phyloP scores from a whole-genome alignment of 148 eudicot species.

The Talinum fruticosum region DNA sequence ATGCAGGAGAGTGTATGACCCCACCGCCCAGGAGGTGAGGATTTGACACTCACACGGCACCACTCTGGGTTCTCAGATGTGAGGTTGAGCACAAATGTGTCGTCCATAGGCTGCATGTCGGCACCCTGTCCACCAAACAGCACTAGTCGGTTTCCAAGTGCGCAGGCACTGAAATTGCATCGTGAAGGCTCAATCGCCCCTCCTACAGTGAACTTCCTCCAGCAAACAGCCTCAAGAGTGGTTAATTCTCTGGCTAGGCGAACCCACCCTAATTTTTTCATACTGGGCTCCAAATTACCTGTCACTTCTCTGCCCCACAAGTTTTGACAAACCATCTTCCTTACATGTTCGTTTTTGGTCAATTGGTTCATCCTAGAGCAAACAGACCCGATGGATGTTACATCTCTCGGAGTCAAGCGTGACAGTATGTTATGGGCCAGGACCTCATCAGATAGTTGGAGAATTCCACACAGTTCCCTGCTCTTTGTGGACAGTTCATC shows the following conservation, averaged over 20 bases:
- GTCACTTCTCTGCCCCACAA: constrained; percentile 88
- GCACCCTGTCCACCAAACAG: constrained; percentile 87
- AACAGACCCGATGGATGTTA: constrained; percentile 84
- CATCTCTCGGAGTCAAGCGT: constrained; percentile 78
- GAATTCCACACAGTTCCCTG: constrained; percentile 56
- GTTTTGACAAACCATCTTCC: constrained; percentile 90
- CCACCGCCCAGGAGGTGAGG: constrained; percentile 90
- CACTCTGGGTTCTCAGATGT: constrained; percentile 70
- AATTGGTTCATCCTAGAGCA: constrained; percentile 59
- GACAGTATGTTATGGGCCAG: constrained; percentile 80
- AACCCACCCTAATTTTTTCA: constrained; percentile 82
- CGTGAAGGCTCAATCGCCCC: constrained; percentile 86
- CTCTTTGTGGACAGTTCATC: constrained; percentile 28
- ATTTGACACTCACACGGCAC: constrained; percentile 56
- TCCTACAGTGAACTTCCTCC: constrained; percentile 78
- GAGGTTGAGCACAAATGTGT: constrained; percentile 78
- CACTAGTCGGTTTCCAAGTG: constrained; percentile 75
- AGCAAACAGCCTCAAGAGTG: constrained; percentile 76
- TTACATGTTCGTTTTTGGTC: constrained; percentile 75
- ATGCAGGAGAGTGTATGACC: constrained; percentile 80
- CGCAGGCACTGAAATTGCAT: constrained; percentile 84
- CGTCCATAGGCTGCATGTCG: constrained; percentile 87
- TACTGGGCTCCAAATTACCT: constrained; percentile 57
- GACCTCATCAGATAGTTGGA: constrained; percentile 84
- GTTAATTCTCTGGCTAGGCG: constrained; percentile 82